These are phyloP conservation scores for Hanseniaspora guilliermondii DNA, from an alignment of 805 yeast genomes.

Conservation along the genomic window DNA sequence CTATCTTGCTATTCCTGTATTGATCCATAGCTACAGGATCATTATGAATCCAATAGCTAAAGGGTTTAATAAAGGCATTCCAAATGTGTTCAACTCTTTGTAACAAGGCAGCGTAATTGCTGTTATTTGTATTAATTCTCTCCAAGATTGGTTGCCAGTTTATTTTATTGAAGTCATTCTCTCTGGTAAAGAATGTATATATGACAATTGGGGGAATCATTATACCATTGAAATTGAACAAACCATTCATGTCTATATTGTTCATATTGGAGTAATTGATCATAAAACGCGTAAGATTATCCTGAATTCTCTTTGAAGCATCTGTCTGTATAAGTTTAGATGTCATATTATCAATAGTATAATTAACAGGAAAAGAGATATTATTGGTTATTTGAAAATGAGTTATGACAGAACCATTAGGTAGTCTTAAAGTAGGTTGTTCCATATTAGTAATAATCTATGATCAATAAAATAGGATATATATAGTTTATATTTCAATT, in stretches of 20 bases:
- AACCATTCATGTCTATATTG: constrained; percentile 1
- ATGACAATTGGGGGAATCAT: constrained; percentile 9
- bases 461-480: too few relatives aligned
- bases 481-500: too few relatives aligned
- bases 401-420: constrained; percentile 18
- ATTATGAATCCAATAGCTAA: constrained; percentile 11
- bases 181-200: constrained; percentile 10
- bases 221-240: constrained; percentile 11
- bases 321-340: constrained; percentile 4
- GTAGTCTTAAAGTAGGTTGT: constrained; percentile 21
- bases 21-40: constrained; percentile 7
- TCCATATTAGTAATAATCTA: neutral
- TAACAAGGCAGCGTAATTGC: neutral
- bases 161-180: constrained; percentile 11
- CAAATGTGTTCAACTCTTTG: constrained; percentile 8
- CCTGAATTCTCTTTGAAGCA: constrained; percentile 11
- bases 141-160: constrained; percentile 11
- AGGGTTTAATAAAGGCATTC: constrained; percentile 7
- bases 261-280: constrained; percentile 1
- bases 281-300: constrained; percentile 6
- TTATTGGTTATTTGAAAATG: constrained; percentile 7
- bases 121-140: neutral
- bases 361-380: constrained; percentile 9
- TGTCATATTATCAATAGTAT: constrained; percentile 8
- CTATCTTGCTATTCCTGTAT: constrained; percentile 4